Evolutionary conservation across 768 basidiomycete genomes (phyloP).

Genomic region (Boletus rubescentipes): DNA sequence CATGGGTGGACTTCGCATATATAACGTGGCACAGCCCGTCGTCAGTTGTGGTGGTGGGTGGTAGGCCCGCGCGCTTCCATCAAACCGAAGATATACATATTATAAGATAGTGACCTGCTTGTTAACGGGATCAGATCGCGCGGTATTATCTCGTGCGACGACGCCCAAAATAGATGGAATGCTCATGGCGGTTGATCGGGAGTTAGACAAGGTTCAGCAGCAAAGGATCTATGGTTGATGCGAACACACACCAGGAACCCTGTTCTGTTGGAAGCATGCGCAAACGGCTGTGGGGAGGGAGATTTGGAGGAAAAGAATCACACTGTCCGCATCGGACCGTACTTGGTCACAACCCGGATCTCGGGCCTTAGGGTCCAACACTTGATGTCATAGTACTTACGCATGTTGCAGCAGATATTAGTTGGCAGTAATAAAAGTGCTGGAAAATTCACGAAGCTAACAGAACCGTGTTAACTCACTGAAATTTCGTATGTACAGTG

Average conservation of each 20-base stretch:
- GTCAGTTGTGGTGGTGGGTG: background rate
- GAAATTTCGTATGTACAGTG: background rate
- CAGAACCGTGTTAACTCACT: background rate
- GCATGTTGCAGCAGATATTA: background rate
- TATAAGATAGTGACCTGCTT: background rate
- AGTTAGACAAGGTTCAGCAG: background rate
- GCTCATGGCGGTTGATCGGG: slow-evolving; percentile 5
- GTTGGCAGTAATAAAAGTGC: background rate
- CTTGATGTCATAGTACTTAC: no score
- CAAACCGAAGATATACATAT: background rate
- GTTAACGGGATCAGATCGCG: slow-evolving; percentile 14
- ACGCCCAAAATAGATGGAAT: background rate
- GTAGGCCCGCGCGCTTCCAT: background rate
- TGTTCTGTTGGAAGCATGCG: background rate
- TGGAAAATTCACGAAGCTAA: background rate
- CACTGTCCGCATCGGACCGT: background rate
- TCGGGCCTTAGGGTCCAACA: no score
- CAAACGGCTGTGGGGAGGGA: background rate
- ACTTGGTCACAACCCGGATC: background rate
- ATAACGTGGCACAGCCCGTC: background rate
- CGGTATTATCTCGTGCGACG: background rate
- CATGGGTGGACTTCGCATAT: background rate
- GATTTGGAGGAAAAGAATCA: background rate
- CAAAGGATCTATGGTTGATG: background rate
- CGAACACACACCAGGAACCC: background rate